Evolutionary conservation across 2,329 filamentous ascomycete genomes (phyloP).

Genomic region (Talaromyces funiculosus): DNA sequence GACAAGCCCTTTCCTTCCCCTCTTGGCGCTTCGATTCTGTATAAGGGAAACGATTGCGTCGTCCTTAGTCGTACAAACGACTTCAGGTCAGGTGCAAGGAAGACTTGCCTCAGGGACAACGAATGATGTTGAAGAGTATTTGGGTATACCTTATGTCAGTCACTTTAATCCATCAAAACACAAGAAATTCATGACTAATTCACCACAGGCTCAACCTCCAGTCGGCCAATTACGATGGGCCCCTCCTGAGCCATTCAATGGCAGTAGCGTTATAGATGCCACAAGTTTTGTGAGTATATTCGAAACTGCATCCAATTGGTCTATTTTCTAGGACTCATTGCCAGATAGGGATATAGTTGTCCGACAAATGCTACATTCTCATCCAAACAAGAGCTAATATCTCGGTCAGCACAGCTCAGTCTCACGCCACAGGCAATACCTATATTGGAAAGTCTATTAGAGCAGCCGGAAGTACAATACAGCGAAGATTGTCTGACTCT

Average conservation of each 20-base stretch:
- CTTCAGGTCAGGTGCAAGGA: neutral
- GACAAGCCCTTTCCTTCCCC: neutral
- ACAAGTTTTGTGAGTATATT: slow-evolving; percentile 1
- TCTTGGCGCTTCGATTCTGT: neutral
- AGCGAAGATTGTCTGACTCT: slow-evolving; percentile 10
- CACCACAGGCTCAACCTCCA: slow-evolving; percentile 7
- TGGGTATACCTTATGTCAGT: slow-evolving; percentile 10
- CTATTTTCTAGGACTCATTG: neutral
- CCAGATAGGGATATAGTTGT: slow-evolving; percentile 4
- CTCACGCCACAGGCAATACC: slow-evolving; percentile 1
- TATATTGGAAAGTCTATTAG: neutral
- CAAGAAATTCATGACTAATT: neutral
- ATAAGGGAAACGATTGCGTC: neutral
- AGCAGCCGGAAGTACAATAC: slow-evolving; percentile 1
- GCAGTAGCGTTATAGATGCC: neutral
- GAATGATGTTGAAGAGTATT: neutral
- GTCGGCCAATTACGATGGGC: slow-evolving; percentile 6
- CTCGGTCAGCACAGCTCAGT: neutral
- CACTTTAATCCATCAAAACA: neutral
- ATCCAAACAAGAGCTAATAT: neutral
- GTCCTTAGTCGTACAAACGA: neutral
- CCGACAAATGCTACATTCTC: slow-evolving; percentile 1
- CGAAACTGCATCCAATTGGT: neutral
- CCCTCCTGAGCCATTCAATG: slow-evolving; percentile 1
- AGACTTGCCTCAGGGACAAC: neutral